Conservation (phyloP, 2,329 filamentous ascomycete species). For the Daldinia eschscholtzii region DNA sequence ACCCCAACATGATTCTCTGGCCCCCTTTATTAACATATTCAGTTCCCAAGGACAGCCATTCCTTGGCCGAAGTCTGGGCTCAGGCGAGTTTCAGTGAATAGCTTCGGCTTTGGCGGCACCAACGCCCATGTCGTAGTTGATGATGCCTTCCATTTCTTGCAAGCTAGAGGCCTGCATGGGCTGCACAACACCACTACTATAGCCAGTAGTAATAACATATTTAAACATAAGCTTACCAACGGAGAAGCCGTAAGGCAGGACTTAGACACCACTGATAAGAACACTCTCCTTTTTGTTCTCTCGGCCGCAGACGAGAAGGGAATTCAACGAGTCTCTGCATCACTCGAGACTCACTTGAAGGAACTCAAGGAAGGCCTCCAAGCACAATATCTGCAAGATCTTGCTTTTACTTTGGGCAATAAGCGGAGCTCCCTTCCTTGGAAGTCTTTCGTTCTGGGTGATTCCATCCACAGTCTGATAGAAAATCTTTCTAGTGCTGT, state of each 20-base stretch:
- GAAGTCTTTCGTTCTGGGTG: not conserved
- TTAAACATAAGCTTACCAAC: not conserved
- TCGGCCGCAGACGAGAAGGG: not conserved
- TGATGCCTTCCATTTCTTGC: constrained; percentile 18
- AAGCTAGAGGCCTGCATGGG: constrained; percentile 1
- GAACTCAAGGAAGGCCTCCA: not conserved
- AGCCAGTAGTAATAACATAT: constrained; percentile 1
- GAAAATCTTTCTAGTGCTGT: not conserved
- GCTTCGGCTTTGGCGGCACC: constrained; percentile 27
- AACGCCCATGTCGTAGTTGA: constrained; percentile 35
- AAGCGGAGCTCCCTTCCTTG: not conserved
- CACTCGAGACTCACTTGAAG: not conserved
- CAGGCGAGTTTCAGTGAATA: constrained; percentile 44
- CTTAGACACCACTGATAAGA: not conserved
- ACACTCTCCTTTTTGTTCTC: not conserved
- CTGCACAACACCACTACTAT: constrained; percentile 5
- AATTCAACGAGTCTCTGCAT: not conserved
- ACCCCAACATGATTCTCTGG: not conserved
- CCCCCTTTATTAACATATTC: not conserved
- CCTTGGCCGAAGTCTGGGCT: constrained; percentile 52
- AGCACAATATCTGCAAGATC: not conserved
- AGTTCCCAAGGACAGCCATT: not conserved
- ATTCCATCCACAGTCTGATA: not conserved
- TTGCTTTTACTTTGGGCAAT: not conserved
- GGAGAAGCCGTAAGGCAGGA: not conserved